Evolutionary conservation across 2,329 filamentous ascomycete genomes (phyloP), one percentile per base, ranked within the genome.

Genomic region (Myriosclerotinia scirpicola): DNA sequence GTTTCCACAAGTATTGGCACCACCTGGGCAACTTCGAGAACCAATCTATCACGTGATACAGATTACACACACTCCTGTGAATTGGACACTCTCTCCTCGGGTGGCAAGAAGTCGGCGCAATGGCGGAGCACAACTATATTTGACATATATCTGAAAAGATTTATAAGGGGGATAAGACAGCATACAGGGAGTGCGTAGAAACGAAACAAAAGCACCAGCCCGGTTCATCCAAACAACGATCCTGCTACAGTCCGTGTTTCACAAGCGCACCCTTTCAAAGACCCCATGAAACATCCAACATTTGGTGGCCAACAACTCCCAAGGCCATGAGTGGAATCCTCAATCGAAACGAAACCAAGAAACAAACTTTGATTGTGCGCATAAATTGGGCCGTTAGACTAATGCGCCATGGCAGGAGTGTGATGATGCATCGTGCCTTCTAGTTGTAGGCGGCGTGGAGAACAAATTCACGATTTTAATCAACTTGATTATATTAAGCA

Each of bases 221-320:
- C 61, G 40, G 53, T 65, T 65, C 62, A 50, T 65, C 62, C 62
- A 58, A 65, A 65, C 26, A 48, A 58, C 22, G 30, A 15, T 38
- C 44, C 54, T 65, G 63, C 54, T 30, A 59, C 63, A 65, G 17
- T 38, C 34, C 38, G 36, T 15, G 63, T 65, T 65, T 65, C 54
- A 65, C 42, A 50, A 26, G 3, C 40, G 34, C n/a, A n/a, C 34
- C 34, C n/a, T 36, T 58, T 38, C 26, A 7, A 40, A 64, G 59
- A 46, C 30, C 7, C 30, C 20, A 58, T 64, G 62, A 64, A 58
- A 64, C 62, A 64, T 64, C 11, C 54, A 58, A 64, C 26, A 40
- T 38, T 50, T 52, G 17, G 11, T 40, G 30, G 34, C 63, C 54
- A 65, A 59, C 42, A 59, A 46, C 6, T 11, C 3, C 2, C 26